Conservation (phyloP, 163 green algal species). For the Trebouxiophyceae sp. region DNA sequence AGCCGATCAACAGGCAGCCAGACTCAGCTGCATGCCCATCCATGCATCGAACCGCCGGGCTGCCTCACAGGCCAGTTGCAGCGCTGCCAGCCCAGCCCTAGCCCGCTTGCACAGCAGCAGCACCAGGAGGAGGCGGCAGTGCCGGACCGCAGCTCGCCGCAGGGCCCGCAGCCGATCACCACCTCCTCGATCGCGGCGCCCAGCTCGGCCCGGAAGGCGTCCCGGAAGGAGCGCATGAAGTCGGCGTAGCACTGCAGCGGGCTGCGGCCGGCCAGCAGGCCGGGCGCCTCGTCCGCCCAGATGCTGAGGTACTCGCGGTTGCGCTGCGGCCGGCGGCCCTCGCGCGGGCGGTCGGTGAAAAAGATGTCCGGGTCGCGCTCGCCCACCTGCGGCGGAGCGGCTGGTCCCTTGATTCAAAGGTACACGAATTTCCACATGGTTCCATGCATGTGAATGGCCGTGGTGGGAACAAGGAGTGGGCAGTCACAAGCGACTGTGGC, state of each 20-base stretch:
- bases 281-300: conserved; percentile 41
- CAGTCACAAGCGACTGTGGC: too few relatives aligned
- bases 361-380: conserved; percentile 53
- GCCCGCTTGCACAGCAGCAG: too few relatives aligned
- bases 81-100: too few relatives aligned
- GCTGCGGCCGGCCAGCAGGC: conserved; percentile 46
- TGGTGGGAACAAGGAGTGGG: too few relatives aligned
- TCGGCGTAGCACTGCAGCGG: conserved; percentile 83
- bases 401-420: too few relatives aligned
- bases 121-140: too few relatives aligned
- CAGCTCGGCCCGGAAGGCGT: conserved; percentile 41
- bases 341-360: conserved; percentile 40
- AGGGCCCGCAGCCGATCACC: conserved; percentile 60
- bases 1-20: too few relatives aligned
- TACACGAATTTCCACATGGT: too few relatives aligned
- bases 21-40: too few relatives aligned
- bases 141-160: conserved; percentile 66
- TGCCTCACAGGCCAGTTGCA: too few relatives aligned
- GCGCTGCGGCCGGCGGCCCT: conserved; percentile 19
- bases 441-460: too few relatives aligned
- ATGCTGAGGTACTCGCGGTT: conserved; percentile 47
- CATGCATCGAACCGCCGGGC: too few relatives aligned
- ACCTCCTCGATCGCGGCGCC: conserved; percentile 53
- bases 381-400: conserved; percentile 22
- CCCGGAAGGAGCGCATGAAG: conserved; percentile 65